These are phyloP conservation scores for Epichloe festucae DNA, from an alignment of 2,329 filamentous ascomycete species.

Conservation along the genomic window DNA sequence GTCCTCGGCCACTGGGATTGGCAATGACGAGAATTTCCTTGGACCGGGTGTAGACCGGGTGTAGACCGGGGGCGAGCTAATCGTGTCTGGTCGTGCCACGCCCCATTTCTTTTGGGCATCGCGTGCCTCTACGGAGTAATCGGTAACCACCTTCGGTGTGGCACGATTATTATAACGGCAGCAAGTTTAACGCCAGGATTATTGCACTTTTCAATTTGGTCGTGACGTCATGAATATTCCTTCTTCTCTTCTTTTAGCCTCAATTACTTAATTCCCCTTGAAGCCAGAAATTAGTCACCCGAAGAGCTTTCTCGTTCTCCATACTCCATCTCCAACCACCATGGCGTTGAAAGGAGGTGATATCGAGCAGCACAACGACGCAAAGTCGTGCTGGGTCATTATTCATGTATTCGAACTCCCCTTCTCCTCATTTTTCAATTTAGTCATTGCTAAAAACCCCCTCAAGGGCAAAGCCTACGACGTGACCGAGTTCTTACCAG, in stretches of 20 bases:
- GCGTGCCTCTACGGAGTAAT: too few species aligned
- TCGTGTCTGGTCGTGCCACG: too few species aligned
- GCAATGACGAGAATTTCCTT: not conserved
- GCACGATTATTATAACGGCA: too few species aligned
- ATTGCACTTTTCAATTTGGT: too few species aligned
- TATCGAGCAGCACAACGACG: constrained; percentile 59
- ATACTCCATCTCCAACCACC: not conserved
- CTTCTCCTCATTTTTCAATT: not conserved
- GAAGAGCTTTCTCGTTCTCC: too few species aligned
- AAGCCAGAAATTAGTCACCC: too few species aligned
- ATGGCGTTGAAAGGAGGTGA: constrained; percentile 39
- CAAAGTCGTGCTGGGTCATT: constrained; percentile 84
- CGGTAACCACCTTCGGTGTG: too few species aligned
- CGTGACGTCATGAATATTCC: too few species aligned
- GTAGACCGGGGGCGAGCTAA: not conserved
- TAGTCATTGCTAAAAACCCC: constrained; percentile 1
- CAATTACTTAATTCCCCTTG: too few species aligned
- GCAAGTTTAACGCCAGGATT: too few species aligned
- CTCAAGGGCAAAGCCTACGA: constrained; percentile 68
- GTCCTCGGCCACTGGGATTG: not conserved
- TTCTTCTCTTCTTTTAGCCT: too few species aligned
- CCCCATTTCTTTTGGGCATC: too few species aligned
- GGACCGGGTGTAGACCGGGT: not conserved
- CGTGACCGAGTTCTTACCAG: constrained; percentile 77
- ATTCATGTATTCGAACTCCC: constrained; percentile 46